Evolutionary conservation across 108 stramenopile species (phyloP).

Genomic region (Nitzschia sp.): DNA sequence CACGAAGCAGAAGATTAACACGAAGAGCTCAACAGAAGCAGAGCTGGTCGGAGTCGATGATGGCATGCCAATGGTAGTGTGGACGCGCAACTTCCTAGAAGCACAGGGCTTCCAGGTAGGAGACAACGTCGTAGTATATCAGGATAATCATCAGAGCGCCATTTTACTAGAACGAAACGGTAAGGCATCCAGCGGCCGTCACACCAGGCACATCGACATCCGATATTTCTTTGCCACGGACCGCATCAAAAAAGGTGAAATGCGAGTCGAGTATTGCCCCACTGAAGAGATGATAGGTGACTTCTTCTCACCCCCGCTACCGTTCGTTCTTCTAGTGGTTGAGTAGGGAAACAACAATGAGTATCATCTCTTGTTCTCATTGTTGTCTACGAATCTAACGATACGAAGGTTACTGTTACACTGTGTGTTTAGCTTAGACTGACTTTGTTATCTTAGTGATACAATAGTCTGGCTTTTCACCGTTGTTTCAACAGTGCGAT

Average conservation of each 20-base stretch:
- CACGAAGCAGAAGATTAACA: constrained; percentile 43
- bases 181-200: constrained; percentile 14
- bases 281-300: constrained; percentile 9
- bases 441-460: no score
- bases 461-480: no score
- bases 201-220: constrained; percentile 34
- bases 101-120: constrained; percentile 22
- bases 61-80: constrained; percentile 23
- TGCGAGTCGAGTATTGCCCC: constrained; percentile 43
- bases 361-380: no score
- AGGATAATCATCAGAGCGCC: constrained; percentile 52
- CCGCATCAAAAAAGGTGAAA: constrained; percentile 21
- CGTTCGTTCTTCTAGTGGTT: no score
- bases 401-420: no score
- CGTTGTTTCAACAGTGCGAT: no score
- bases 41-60: constrained; percentile 32
- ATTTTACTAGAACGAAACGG: constrained; percentile 47
- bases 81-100: constrained; percentile 33
- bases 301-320: no score
- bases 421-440: no score
- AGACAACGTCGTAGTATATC: constrained; percentile 17
- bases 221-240: constrained; percentile 48
- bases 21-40: no score
- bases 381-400: no score
- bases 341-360: no score